Conservation (phyloP, 495 filamentous ascomycete genomes). For the Tuber magnatum region DNA sequence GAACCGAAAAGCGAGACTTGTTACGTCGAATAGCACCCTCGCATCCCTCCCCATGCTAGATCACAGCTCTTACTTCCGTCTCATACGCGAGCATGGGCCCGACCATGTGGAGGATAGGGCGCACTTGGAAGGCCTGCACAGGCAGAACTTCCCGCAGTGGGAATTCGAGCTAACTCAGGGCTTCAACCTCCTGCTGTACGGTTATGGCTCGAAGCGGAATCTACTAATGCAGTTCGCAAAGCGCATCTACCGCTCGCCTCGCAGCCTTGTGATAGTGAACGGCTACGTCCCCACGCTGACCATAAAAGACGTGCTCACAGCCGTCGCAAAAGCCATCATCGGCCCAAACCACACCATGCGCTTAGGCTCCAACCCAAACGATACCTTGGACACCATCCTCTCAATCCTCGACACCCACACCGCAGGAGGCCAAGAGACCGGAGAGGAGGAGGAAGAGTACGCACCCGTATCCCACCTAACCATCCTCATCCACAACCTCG, state of each 20-base stretch:
- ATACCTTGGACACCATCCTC: slow-evolving; percentile 60
- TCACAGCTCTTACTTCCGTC: slow-evolving; percentile 82
- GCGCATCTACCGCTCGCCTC: slow-evolving; percentile 51
- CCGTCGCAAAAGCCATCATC: slow-evolving; percentile 59
- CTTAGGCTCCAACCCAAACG: slow-evolving; percentile 55
- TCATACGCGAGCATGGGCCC: slow-evolving; percentile 59
- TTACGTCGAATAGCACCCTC: slow-evolving; percentile 82
- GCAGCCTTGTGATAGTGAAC: slow-evolving; percentile 69
- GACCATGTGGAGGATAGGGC: slow-evolving; percentile 64
- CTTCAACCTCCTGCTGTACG: slow-evolving; percentile 87
- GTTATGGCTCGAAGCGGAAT: slow-evolving; percentile 78
- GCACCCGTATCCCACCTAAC: slow-evolving; percentile 46
- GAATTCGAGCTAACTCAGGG: slow-evolving; percentile 79
- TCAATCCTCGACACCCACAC: slow-evolving; percentile 50
- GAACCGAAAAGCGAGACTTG: slow-evolving; percentile 68
- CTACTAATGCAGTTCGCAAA: slow-evolving; percentile 72
- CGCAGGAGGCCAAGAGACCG: slow-evolving; percentile 29
- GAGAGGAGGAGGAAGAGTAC: slow-evolving; percentile 35
- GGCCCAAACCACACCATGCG: slow-evolving; percentile 50
- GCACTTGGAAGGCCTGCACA: slow-evolving; percentile 67
- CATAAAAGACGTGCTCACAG: slow-evolving; percentile 69
- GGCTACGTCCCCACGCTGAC: slow-evolving; percentile 73
- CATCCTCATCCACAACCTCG: slow-evolving; percentile 78
- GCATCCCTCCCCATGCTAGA: slow-evolving; percentile 67
- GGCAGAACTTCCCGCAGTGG: slow-evolving; percentile 83